Conservation (phyloP, 257 asterid genomes). For the Galeopsis tetrahit region DNA sequence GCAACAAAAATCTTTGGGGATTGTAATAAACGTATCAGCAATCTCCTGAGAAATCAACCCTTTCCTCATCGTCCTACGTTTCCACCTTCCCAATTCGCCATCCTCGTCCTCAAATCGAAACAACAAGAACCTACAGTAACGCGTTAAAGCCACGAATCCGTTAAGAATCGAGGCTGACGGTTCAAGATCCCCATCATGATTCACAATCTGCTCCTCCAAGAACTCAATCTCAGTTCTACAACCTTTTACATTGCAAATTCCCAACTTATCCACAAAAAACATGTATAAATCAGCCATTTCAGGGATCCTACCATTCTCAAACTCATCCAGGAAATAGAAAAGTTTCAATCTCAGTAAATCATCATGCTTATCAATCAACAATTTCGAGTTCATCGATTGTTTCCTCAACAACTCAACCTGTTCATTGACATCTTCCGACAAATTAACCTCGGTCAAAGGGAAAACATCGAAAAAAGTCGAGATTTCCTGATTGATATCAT, state of each 20-base stretch:
- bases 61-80: slow-evolving; percentile 48
- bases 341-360: slow-evolving; percentile 64
- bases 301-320: slow-evolving; percentile 71
- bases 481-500: slow-evolving; percentile 80
- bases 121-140: slow-evolving; percentile 79
- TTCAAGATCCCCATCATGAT: slow-evolving; percentile 82
- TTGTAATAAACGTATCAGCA: slow-evolving; percentile 67
- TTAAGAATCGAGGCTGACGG: slow-evolving; percentile 64
- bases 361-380: slow-evolving; percentile 61
- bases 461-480: slow-evolving; percentile 87
- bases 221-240: slow-evolving; percentile 81
- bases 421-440: slow-evolving; percentile 73
- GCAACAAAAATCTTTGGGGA: slow-evolving; percentile 87
- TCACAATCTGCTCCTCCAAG: slow-evolving; percentile 88
- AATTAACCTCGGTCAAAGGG: slow-evolving; percentile 52
- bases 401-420: slow-evolving; percentile 67
- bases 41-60: slow-evolving; percentile 66
- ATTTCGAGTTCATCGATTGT: slow-evolving; percentile 60
- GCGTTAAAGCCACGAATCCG: slow-evolving; percentile 73
- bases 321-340: slow-evolving; percentile 69
- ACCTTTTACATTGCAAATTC: slow-evolving; percentile 52
- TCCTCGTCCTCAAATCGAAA: slow-evolving; percentile 84
- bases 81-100: slow-evolving; percentile 56
- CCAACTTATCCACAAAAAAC: slow-evolving; percentile 63
- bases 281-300: slow-evolving; percentile 46